Conservation (phyloP, 108 stramenopile genomes). For the Aurantiochytrium sp. region DNA sequence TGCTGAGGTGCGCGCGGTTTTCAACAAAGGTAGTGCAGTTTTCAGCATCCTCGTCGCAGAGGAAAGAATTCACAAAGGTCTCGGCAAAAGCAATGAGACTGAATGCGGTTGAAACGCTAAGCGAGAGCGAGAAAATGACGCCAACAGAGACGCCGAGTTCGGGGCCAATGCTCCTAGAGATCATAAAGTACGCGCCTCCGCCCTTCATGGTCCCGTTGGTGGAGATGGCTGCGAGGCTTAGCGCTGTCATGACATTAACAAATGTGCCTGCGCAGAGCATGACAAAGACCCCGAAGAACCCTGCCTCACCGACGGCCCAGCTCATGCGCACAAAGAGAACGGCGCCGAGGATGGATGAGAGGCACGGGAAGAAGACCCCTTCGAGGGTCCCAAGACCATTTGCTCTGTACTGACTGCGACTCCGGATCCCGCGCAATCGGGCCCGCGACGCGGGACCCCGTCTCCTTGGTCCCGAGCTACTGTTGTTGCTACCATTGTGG, state of each 20-base stretch:
- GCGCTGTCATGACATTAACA: not conserved
- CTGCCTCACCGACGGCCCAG: slow-evolving; percentile 19
- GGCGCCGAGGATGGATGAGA: slow-evolving; percentile 3
- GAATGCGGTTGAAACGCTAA: not conserved
- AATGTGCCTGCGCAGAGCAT: not conserved
- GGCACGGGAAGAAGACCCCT: slow-evolving; percentile 19
- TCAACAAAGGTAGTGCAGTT: not conserved
- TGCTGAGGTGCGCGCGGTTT: not conserved
- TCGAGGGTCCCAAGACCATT: not conserved
- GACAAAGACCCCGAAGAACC: not conserved
- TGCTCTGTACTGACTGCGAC: not conserved
- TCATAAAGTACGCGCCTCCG: slow-evolving; percentile 23
- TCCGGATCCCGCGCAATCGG: not conserved
- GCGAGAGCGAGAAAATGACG: not conserved
- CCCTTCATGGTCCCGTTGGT: slow-evolving; percentile 13
- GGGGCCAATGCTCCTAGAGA: slow-evolving; percentile 21
- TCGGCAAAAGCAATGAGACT: slow-evolving; percentile 21
- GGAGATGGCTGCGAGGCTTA: not conserved
- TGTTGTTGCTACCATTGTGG: too few relatives aligned
- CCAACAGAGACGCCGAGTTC: slow-evolving; percentile 26
- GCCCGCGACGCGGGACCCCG: not conserved
- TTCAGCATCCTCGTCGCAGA: not conserved
- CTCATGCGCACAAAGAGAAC: slow-evolving; percentile 16
- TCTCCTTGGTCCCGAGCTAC: not conserved
- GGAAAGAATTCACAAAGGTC: not conserved